Evolutionary conservation across 352 stramenopile species (phyloP).

Genomic region (Pelagophyceae sp.): DNA sequence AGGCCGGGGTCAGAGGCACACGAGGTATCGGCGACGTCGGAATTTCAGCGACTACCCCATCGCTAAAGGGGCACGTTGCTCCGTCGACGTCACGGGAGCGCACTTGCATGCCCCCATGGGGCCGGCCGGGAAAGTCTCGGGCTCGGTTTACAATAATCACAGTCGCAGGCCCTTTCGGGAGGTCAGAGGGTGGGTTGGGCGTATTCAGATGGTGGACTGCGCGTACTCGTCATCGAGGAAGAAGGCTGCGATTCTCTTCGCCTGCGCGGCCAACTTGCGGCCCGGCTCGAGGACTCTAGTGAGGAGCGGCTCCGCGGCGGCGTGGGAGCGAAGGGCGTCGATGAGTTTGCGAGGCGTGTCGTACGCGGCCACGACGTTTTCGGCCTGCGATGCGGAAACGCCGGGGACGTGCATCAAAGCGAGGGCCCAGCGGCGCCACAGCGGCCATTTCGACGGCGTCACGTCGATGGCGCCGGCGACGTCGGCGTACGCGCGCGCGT

Average conservation of each 20-base stretch:
- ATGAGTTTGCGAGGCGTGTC: not conserved
- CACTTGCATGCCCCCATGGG: too few relatives aligned
- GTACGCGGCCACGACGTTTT: not conserved
- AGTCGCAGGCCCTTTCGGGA: not conserved
- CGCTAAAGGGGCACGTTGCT: too few relatives aligned
- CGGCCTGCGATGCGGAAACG: not conserved
- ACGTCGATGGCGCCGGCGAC: not conserved
- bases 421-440: not conserved
- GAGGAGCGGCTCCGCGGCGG: conserved; percentile 4
- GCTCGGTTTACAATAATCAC: too few relatives aligned
- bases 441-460: not conserved
- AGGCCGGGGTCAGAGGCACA: not conserved
- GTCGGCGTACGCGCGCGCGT: not conserved
- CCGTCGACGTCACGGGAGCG: too few relatives aligned
- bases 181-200: not conserved
- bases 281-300: not conserved
- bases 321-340: not conserved
- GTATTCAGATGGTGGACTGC: too few relatives aligned
- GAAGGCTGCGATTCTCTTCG: not conserved
- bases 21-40: too few relatives aligned
- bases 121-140: too few relatives aligned
- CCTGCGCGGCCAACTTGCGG: not conserved
- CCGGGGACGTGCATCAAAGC: not conserved
- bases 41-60: too few relatives aligned
- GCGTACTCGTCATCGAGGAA: not conserved